Conservation (phyloP, 2,329 filamentous ascomycete species). For the Davidsoniella australis region DNA sequence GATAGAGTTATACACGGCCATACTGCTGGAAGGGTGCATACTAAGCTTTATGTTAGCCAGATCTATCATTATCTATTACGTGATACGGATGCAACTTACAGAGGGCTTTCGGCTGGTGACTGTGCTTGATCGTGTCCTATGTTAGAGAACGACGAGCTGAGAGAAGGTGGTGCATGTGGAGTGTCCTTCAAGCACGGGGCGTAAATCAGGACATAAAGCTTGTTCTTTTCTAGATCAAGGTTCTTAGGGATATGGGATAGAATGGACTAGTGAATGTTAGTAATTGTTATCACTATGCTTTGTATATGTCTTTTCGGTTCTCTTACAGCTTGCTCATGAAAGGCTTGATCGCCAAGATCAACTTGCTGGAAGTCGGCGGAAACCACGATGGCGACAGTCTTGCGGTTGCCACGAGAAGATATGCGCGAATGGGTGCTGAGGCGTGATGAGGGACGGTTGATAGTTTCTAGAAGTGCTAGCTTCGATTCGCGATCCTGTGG, state of each 20-base stretch:
- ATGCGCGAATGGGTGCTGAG: slow-evolving; percentile 8
- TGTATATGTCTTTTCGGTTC: not conserved
- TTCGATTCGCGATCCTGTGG: not conserved
- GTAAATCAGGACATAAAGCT: slow-evolving; percentile 81
- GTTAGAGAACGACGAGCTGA: slow-evolving; percentile 72
- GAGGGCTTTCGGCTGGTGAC: slow-evolving; percentile 42
- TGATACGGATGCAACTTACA: slow-evolving; percentile 26
- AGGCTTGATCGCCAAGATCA: slow-evolving; percentile 38
- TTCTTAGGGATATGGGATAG: slow-evolving; percentile 73
- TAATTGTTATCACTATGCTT: not conserved
- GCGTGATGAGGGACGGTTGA: slow-evolving; percentile 7
- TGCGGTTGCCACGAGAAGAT: slow-evolving; percentile 26
- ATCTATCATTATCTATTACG: not conserved
- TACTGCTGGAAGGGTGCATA: slow-evolving; percentile 29
- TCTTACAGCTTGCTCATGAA: slow-evolving; percentile 70
- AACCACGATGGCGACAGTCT: slow-evolving; percentile 74
- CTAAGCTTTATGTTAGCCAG: slow-evolving; percentile 18
- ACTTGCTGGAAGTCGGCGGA: slow-evolving; percentile 55
- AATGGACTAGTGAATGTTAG: slow-evolving; percentile 44
- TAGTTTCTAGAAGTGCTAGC: not conserved
- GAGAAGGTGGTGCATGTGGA: slow-evolving; percentile 40
- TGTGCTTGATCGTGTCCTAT: slow-evolving; percentile 59
- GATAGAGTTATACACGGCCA: slow-evolving; percentile 56
- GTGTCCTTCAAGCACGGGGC: slow-evolving; percentile 61
- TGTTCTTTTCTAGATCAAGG: slow-evolving; percentile 54